A percentile compares a stretch with the other conserved stretches of the same genome.
These are phyloP conservation scores for Alnus rubra DNA, from an alignment of 306 rosid species.

Conservation along the genomic window DNA sequence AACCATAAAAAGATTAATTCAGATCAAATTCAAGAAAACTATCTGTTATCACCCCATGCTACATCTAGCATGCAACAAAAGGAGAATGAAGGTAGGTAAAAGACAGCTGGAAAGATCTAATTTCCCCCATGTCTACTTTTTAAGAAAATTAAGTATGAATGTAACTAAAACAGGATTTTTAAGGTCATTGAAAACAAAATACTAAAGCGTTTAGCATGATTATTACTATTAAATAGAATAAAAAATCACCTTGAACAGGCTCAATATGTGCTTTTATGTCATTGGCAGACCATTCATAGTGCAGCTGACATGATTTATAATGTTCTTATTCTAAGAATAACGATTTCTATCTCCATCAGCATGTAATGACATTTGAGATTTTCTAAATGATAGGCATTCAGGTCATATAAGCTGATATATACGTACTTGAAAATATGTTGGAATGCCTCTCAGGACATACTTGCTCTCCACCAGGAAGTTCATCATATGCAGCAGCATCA, in stretches of 20 bases:
- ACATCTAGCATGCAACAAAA: not conserved
- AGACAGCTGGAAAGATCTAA: not conserved
- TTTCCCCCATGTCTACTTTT: not conserved
- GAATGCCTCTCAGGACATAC: slow-evolving; percentile 79
- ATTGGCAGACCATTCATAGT: not conserved
- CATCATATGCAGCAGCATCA: slow-evolving; percentile 71
- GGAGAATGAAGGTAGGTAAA: not conserved
- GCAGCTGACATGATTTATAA: not conserved
- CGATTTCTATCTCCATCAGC: slow-evolving; percentile 7
- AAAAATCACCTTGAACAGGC: slow-evolving; percentile 1
- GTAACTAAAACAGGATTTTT: not conserved
- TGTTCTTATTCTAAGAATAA: not conserved
- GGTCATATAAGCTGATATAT: slow-evolving; percentile 19
- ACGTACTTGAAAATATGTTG: slow-evolving; percentile 74
- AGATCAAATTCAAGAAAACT: slow-evolving; percentile 6
- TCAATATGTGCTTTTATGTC: not conserved
- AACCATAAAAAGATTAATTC: slow-evolving; percentile 13
- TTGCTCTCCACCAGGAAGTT: slow-evolving; percentile 81
- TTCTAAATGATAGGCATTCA: slow-evolving; percentile 8
- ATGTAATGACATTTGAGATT: slow-evolving; percentile 9
- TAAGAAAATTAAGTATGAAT: not conserved
- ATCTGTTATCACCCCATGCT: slow-evolving; percentile 3
- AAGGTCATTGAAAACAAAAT: not conserved
- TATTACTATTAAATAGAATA: not conserved
- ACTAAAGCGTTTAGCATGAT: slow-evolving; percentile 5